Evolutionary conservation across 352 stramenopile genomes (phyloP).

Genomic region (Globisporangium nunn): DNA sequence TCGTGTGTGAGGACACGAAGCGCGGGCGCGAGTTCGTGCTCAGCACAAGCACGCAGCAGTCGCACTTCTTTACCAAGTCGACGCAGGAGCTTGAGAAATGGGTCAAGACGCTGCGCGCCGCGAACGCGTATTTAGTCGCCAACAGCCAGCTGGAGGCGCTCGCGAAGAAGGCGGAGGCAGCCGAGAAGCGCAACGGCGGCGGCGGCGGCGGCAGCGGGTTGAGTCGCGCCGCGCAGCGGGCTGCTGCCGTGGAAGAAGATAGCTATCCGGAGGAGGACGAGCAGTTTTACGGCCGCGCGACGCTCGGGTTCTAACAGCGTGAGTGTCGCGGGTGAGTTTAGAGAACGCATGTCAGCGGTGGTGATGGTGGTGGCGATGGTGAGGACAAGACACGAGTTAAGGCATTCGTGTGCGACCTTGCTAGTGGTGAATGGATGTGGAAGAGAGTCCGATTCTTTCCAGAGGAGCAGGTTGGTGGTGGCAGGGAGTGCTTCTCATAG

Average conservation of each 20-base stretch:
- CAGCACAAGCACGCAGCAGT: slow-evolving; percentile 78
- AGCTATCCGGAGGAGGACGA: slow-evolving; percentile 53
- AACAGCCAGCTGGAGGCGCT: slow-evolving; percentile 29
- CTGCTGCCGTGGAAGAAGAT: slow-evolving; percentile 20
- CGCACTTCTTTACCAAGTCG: slow-evolving; percentile 79
- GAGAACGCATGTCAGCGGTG: background rate
- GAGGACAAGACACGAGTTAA: too few relatives aligned
- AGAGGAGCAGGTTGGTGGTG: too few relatives aligned
- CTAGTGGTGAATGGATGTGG: background rate
- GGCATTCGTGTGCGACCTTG: too few relatives aligned
- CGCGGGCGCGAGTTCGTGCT: slow-evolving; percentile 75
- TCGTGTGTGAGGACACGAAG: slow-evolving; percentile 72
- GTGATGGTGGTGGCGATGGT: too few relatives aligned
- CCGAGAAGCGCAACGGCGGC: slow-evolving; percentile 12
- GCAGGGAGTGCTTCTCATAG: too few relatives aligned
- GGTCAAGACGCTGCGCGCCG: slow-evolving; percentile 71
- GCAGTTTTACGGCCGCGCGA: slow-evolving; percentile 80
- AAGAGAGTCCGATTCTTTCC: too few relatives aligned
- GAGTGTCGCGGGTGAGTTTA: slow-evolving; percentile 1
- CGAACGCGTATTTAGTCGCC: slow-evolving; percentile 55
- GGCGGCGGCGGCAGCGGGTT: background rate
- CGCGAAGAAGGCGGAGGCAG: slow-evolving; percentile 21
- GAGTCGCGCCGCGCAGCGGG: slow-evolving; percentile 15
- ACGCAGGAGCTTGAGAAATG: slow-evolving; percentile 66
- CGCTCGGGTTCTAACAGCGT: slow-evolving; percentile 59